A percentile compares a stretch with the other conserved stretches of the same genome.
Evolutionary conservation across 768 basidiomycete species (phyloP).

Genomic region (Boletus vinaceobasis): DNA sequence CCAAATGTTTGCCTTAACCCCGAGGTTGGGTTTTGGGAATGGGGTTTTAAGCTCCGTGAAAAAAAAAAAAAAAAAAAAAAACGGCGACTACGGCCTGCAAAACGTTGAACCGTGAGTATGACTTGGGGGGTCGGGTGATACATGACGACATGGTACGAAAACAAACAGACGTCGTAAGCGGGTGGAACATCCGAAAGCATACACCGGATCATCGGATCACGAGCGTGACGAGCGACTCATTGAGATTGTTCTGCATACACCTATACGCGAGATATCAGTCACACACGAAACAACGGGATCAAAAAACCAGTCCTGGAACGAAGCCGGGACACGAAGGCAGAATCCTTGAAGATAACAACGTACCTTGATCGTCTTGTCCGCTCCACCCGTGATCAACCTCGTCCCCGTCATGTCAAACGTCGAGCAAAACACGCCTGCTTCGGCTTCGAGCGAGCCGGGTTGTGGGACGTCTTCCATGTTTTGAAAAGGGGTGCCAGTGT

Average conservation of each 20-base stretch:
- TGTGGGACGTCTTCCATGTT: conserved; percentile 91
- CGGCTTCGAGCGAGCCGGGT: conserved; percentile 96
- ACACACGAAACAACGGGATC: background rate
- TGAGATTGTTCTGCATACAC: conserved; percentile 72
- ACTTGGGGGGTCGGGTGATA: background rate
- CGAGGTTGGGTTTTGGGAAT: too few relatives aligned
- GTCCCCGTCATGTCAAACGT: conserved; percentile 97
- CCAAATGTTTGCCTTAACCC: too few relatives aligned
- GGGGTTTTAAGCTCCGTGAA: too few relatives aligned
- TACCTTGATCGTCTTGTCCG: conserved; percentile 99
- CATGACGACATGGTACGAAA: background rate
- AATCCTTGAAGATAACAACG: conserved; percentile 7
- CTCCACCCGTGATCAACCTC: conserved; percentile 90
- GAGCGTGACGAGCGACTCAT: conserved; percentile 24
- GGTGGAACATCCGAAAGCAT: background rate
- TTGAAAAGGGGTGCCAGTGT: conserved; percentile 93
- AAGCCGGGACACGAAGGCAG: background rate
- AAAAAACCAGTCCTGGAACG: background rate
- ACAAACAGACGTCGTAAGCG: background rate
- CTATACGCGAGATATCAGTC: conserved; percentile 11
- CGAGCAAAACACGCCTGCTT: conserved; percentile 94
- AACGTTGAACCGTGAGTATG: too few relatives aligned
- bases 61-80: too few relatives aligned
- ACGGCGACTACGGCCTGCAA: too few relatives aligned
- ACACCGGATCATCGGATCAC: too few relatives aligned